Evolutionary conservation across 805 yeast species (phyloP).

Genomic region (Saturnispora dispora): DNA sequence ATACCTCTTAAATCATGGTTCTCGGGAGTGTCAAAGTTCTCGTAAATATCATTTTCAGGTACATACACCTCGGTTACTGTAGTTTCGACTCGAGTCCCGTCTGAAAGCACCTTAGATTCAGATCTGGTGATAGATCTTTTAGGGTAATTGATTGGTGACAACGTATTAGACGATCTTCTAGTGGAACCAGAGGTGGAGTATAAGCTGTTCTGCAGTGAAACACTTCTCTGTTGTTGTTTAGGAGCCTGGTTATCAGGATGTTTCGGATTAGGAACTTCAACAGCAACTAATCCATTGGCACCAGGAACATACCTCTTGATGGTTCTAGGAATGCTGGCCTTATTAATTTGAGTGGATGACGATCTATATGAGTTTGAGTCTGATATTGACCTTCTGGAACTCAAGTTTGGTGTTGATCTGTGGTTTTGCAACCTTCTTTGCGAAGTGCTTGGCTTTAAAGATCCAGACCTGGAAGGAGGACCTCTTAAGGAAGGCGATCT

Average conservation of each 20-base stretch:
- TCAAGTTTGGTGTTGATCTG: slow-evolving; percentile 10
- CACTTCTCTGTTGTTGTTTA: background rate
- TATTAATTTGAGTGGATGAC: background rate
- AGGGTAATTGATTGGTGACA: background rate
- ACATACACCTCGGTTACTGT: slow-evolving; percentile 15
- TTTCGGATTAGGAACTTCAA: slow-evolving; percentile 51
- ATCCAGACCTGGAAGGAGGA: slow-evolving; percentile 14
- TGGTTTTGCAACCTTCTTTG: slow-evolving; percentile 9
- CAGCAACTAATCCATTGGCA: slow-evolving; percentile 56
- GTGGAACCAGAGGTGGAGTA: too few relatives aligned
- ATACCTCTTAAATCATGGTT: slow-evolving; percentile 2
- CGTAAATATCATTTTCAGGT: slow-evolving; percentile 8
- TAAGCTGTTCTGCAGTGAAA: background rate
- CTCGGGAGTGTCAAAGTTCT: slow-evolving; percentile 1
- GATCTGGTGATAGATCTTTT: slow-evolving; percentile 9
- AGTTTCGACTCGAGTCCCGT: slow-evolving; percentile 13
- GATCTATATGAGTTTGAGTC: slow-evolving; percentile 6
- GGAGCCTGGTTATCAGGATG: slow-evolving; percentile 9
- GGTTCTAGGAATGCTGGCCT: slow-evolving; percentile 30
- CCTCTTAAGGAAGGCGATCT: slow-evolving; percentile 6
- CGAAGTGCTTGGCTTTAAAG: slow-evolving; percentile 9
- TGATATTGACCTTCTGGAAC: slow-evolving; percentile 12
- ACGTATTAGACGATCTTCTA: background rate
- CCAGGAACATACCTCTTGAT: slow-evolving; percentile 68
- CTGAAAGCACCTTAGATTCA: slow-evolving; percentile 9